Evolutionary conservation across 345 rosid genomes (phyloP).

Genomic region (Hypericum perforatum): DNA sequence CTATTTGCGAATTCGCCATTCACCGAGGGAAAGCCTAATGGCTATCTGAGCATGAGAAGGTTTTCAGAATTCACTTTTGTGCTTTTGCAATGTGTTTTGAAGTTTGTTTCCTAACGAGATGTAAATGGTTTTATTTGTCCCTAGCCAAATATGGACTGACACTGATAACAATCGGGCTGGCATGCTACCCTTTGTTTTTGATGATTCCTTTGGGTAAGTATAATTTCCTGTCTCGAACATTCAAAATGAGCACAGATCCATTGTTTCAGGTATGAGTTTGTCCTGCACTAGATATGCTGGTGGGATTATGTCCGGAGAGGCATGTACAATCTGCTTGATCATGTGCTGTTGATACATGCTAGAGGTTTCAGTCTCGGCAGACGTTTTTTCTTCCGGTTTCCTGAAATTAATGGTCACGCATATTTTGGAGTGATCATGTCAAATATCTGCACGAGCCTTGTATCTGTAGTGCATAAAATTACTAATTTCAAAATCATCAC

Average conservation of each 20-base stretch:
- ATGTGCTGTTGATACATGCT: no score
- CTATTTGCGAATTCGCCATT: conserved; percentile 97
- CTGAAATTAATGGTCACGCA: no score
- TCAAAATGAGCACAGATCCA: neutral
- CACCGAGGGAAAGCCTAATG: conserved; percentile 94
- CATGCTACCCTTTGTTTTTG: conserved; percentile 96
- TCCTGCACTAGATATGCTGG: no score
- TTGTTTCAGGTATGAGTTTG: no score
- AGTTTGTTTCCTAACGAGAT: conserved; percentile 3
- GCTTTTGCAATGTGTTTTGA: conserved; percentile 4
- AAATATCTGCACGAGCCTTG: no score
- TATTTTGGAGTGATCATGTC: no score
- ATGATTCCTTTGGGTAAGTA: conserved; percentile 85
- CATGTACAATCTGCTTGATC: no score
- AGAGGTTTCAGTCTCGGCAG: no score
- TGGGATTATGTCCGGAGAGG: no score
- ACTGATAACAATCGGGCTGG: conserved; percentile 87
- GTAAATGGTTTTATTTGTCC: conserved; percentile 20
- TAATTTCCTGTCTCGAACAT: conserved; percentile 1
- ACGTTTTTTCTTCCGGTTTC: no score
- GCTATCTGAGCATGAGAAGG: conserved; percentile 99
- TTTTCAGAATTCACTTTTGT: conserved; percentile 13
- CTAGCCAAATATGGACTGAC: conserved; percentile 94
- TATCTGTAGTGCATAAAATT: no score
- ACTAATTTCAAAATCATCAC: no score